Evolutionary conservation across 2,329 filamentous ascomycete genomes (phyloP), one percentile per base, ranked within the genome.

Genomic region (Neospermospora avenae): DNA sequence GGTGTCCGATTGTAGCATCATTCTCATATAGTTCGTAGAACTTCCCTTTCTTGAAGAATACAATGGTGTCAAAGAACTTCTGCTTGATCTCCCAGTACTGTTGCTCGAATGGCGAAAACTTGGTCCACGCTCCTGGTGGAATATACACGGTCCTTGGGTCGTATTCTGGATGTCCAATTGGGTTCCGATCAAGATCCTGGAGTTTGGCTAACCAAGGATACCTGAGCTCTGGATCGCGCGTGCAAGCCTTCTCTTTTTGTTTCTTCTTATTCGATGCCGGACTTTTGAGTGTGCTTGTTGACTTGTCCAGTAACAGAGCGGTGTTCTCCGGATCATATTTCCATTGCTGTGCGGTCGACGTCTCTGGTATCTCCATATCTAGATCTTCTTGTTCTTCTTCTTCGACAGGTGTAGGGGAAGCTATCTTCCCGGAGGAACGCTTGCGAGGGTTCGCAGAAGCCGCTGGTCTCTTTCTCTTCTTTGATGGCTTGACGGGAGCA

Each of bases 1-100:
- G 95, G 72, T 99, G 93, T 4, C 95, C 95, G 58, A 98, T 88
- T 0, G 93, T 96, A 4, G 95, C 95, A 75, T 99, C 95, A 62
- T 97, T 96, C 74, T 99, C 95, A 71, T 98, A 99, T 0, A 99
- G 81, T 73, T 99, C 95, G 72, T 97, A 99, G 75, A 99, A 99
- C 70, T 99, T 99, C 70, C 95, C 95, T 80, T 99, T 99, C 76
- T 98, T 99, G 86, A 99, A 99, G 77, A 99, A 99, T 16, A 99
- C 93, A 48, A 99, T 88, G 0, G 93, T 97, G 67, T 97, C 92
- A 90, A 91, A 98, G 66, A 96, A 90, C 69, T 97, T 97, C 74
- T 93, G 90, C 77, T 99, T 99, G 75, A 99, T 98, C 70, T 96
- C 91, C 95, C 95, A 99, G 74, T 99, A 99, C 73, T 99, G 95